Base-by-base conservation (phyloP, 441 rosid species). In the Jatropha multifida region DNA sequence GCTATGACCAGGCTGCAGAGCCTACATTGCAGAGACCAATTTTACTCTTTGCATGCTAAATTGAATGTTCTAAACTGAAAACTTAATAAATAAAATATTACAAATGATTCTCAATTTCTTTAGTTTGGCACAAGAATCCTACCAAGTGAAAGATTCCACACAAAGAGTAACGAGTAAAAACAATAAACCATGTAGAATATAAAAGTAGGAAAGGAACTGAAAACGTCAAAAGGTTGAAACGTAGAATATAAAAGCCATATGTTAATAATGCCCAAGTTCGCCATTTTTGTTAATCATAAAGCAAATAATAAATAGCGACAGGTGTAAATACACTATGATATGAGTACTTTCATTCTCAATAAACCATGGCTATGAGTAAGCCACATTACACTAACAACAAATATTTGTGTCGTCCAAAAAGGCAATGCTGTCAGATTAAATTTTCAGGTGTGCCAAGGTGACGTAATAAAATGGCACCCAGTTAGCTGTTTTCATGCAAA, bases 1-100 rank as follows among this genome's bases (percentile, higher is more conserved):
- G 71, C 80, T 83, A 44, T 76, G 81, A 84, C 77, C 79, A 82
- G 76, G 86, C 83, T 64, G 86, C 74, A 76, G 65, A 72, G 82
- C 85, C 88, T 88, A 69, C 49, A 62, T 15, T 40, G 54, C 40
- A 74, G 60, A 67, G 48, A 81, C 27, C 49, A 78, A 40, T 54
- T 68, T 71, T 75, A 74, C 40, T 59, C 52, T 71, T 62, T 60
- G 54, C 64, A 23, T 48, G 65, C 7, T 41, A 69, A 51, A 27
- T 49, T 48, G 37, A 61, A 17, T 60, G 49, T 55, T 56, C 37
- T 38, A 17, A 55, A 55, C 32, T 13, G 38, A 40, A 20, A 55
- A 27, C 15, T 18, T 46, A 42, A 44, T 56, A 27, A 60, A 59
- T 6, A 56, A 42, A 26, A 68, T 18, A 38, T 38, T 32, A 27